These are phyloP conservation scores for Tulasnella sp. DNA, from an alignment of 768 basidiomycete genomes.

Conservation along the genomic window DNA sequence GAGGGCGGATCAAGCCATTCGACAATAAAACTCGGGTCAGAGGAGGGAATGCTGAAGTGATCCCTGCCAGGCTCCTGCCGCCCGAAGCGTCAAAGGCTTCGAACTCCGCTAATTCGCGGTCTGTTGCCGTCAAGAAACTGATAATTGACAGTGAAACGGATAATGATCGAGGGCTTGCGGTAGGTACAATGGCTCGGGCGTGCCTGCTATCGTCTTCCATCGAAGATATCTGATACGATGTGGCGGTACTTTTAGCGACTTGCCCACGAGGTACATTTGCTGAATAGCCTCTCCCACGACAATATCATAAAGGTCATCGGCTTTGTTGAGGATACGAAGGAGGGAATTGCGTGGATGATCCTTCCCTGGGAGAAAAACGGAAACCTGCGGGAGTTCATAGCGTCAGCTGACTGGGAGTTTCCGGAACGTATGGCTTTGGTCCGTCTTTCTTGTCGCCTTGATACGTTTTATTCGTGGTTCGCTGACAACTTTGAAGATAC, in stretches of 20 bases:
- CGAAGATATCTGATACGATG: not conserved
- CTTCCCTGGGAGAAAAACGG: not conserved
- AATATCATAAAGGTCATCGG: not conserved
- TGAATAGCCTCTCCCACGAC: not conserved
- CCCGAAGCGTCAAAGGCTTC: not conserved
- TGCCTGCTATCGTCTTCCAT: not conserved
- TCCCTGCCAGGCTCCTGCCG: not conserved
- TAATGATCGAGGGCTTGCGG: not conserved
- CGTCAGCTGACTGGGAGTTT: not conserved
- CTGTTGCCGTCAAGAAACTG: not conserved
- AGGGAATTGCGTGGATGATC: not conserved
- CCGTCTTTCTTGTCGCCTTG: not conserved
- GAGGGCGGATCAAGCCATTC: not conserved
- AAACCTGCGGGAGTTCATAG: not conserved
- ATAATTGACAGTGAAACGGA: not conserved
- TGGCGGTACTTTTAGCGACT: not conserved
- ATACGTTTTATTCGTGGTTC: not conserved
- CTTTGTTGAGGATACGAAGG: not conserved
- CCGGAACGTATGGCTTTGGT: not conserved
- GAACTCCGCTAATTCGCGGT: not conserved
- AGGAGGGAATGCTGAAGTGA: not conserved
- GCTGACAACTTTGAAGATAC: not conserved
- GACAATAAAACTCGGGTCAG: not conserved
- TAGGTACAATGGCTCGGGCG: not conserved
- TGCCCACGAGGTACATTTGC: not conserved